Conservation (phyloP, 1,284 basidiomycete species). For the Cronartium ribicola region DNA sequence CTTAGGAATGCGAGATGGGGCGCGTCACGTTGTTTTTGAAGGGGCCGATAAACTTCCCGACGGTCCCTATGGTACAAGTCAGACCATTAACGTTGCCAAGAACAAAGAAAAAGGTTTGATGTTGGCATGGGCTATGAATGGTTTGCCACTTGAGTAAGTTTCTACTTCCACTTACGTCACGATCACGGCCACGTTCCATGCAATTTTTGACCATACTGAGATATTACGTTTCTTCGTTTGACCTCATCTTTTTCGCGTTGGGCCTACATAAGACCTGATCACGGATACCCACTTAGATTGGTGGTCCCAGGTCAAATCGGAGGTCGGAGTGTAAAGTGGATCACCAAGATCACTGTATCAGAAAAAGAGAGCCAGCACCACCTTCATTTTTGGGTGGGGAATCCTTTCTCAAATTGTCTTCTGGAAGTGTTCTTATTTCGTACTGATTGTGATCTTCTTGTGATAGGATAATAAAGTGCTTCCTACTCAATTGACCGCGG, state of each 20-base stretch:
- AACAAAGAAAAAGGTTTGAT: constrained; percentile 60
- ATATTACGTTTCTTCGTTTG: too few relatives aligned
- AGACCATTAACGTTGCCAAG: constrained; percentile 58
- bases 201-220: too few relatives aligned
- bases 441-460: constrained; percentile 43
- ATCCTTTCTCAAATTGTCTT: neutral
- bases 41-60: constrained; percentile 62
- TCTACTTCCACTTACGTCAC: neutral
- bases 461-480: constrained; percentile 63
- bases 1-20: constrained; percentile 50
- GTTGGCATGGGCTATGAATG: constrained; percentile 64
- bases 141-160: constrained; percentile 45
- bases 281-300: constrained; percentile 63
- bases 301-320: constrained; percentile 66
- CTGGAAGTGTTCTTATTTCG: neutral
- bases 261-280: constrained; percentile 59
- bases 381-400: constrained; percentile 51
- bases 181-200: too few relatives aligned
- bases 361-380: constrained; percentile 59
- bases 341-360: constrained; percentile 61
- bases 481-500: constrained; percentile 60
- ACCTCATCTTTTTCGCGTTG: constrained; percentile 36
- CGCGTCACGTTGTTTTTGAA: constrained; percentile 63
- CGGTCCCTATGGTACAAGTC: constrained; percentile 65
- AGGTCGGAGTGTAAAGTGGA: constrained; percentile 58